Percentiles rank a stretch among this genome's conserved stretches.
phyloP scores from a whole-genome alignment of 1,284 basidiomycete species.

The Cutaneotrichosporon mucoides region DNA sequence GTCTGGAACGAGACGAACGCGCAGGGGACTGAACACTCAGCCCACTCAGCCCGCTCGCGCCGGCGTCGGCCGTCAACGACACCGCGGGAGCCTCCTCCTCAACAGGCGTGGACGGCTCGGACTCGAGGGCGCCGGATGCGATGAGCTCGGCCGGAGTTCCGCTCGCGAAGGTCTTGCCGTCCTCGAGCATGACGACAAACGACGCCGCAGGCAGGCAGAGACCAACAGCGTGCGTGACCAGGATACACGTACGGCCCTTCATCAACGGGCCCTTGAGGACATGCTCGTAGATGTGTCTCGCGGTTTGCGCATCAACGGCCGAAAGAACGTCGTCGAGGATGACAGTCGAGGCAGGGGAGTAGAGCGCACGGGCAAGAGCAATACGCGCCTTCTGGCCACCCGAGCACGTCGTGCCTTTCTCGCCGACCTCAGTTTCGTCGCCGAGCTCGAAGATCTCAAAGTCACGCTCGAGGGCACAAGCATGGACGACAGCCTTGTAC shows the following conservation, averaged over 20 bases:
- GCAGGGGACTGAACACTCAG: neutral
- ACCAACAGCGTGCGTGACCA: slow-evolving; percentile 56
- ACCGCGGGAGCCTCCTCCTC: no score
- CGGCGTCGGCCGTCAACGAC: no score
- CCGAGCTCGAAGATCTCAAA: slow-evolving; percentile 54
- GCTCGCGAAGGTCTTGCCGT: slow-evolving; percentile 34
- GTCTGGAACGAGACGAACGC: neutral
- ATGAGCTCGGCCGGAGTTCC: slow-evolving; percentile 39
- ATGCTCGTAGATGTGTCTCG: slow-evolving; percentile 39
- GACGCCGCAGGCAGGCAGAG: slow-evolving; percentile 52
- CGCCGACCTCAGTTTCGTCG: slow-evolving; percentile 58
- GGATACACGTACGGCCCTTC: slow-evolving; percentile 49
- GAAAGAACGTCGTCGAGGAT: slow-evolving; percentile 48
- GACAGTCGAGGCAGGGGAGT: slow-evolving; percentile 43
- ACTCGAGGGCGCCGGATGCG: slow-evolving; percentile 22
- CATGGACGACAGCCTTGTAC: slow-evolving; percentile 52
- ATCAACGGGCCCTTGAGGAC: slow-evolving; percentile 46
- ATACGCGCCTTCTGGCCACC: slow-evolving; percentile 49
- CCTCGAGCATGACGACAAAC: slow-evolving; percentile 45
- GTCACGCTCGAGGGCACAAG: slow-evolving; percentile 55
- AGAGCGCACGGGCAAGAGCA: slow-evolving; percentile 46
- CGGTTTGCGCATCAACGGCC: slow-evolving; percentile 53
- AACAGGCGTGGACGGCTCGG: no score
- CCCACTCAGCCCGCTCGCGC: no score
- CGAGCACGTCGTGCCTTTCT: slow-evolving; percentile 55